Base-by-base conservation (phyloP, 75 land plant species). In the Sequoia sempervirens region DNA sequence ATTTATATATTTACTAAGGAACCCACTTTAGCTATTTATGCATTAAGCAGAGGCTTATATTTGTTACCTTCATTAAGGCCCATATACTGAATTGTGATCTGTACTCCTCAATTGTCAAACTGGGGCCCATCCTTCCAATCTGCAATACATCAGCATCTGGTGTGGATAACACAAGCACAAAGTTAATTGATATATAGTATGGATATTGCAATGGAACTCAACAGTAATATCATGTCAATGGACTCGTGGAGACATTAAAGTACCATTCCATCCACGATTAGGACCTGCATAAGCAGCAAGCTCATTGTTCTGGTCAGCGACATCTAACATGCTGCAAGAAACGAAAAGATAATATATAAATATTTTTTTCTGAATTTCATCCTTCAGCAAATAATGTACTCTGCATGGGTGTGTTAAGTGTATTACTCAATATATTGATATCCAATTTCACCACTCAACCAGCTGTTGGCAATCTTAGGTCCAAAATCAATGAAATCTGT, bases 131-230 rank as follows among this genome's bases (percentile, higher is more conserved):
- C 88, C 94, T 94, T 15, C 98, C 98, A 80, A 96, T 93, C 87
- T 93, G 96, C 37, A 96, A 84, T 96, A 96, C 92, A 86, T 96
- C 98, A 9, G 96, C 96, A 92, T 96, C 97, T 95, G 90, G 72
- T 75, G 47, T 50, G 47, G 37, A n/a, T 2, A 78, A 82, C n/a
- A 15, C 56, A 41, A 82, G 14, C 56, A 34, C 38, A 43, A 26
- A 82, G 43, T 47, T 36, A 13, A 0, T 26, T 30, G 14, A 26
- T 38, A 38, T 38, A 70, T 14, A 79, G 38, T 23, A 26, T 23
- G 36, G 10, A 68, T 30, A 28, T 28, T 53, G 64, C n/a, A 50
- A 54, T 34, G 23, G 8, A 53, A 53, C 14, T 34, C 6, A 14
- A 32, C 40, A 32, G 40, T 5, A 54, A 46, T 11, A 7, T 84